Percentiles rank a stretch among this genome's conserved stretches.
Evolutionary conservation across 164 flowering plant genomes (phyloP).

Genomic region (Berberis vulgaris): DNA sequence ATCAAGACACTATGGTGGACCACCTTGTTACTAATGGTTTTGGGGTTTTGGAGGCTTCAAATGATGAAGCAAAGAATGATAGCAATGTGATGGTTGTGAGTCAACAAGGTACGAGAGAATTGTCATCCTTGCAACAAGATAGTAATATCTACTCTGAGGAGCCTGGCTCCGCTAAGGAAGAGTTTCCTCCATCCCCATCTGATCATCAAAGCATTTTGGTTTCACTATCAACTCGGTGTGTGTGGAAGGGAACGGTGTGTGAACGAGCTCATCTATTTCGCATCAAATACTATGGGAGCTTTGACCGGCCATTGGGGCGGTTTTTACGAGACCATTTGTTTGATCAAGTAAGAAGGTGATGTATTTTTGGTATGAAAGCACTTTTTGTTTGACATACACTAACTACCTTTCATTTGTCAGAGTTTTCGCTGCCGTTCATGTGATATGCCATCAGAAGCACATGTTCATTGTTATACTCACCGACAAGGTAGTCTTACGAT

Average conservation of each 20-base stretch:
- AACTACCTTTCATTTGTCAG: conserved; percentile 28
- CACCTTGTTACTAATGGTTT: conserved; percentile 1
- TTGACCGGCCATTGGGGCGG: conserved; percentile 92
- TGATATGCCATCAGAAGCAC: conserved; percentile 96
- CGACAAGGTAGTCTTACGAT: conserved; percentile 94
- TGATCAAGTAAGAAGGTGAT: conserved; percentile 51
- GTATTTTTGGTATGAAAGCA: neutral
- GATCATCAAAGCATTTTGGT: conserved; percentile 96
- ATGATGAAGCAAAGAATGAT: conserved; percentile 11
- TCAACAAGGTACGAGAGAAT: conserved; percentile 19
- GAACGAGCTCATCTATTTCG: conserved; percentile 88
- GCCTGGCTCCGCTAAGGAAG: conserved; percentile 47
- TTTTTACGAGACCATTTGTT: conserved; percentile 83
- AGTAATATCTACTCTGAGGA: conserved; percentile 28
- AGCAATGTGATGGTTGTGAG: conserved; percentile 10
- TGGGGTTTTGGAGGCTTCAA: conserved; percentile 13
- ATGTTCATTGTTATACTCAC: conserved; percentile 97
- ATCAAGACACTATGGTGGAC: neutral
- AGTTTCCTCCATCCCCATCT: conserved; percentile 86
- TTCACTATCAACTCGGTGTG: conserved; percentile 81
- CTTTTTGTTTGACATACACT: neutral
- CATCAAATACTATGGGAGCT: conserved; percentile 91
- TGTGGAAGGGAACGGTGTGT: conserved; percentile 97
- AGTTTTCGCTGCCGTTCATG: conserved; percentile 67
- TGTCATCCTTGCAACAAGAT: conserved; percentile 29